Base-by-base conservation (phyloP, 2,329 filamentous ascomycete genomes). In the Botrytis byssoidea region DNA sequence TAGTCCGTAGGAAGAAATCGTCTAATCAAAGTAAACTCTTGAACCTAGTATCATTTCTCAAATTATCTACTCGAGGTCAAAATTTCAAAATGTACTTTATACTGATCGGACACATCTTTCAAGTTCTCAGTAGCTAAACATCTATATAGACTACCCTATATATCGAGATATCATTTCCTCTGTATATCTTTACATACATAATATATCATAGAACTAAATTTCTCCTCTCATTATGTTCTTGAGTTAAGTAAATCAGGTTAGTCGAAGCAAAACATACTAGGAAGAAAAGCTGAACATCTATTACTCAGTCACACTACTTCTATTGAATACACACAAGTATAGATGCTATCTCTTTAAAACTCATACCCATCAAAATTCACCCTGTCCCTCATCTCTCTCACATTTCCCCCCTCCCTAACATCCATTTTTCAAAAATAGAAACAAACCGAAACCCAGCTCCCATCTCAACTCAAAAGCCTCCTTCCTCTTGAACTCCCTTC, bases 81-180 rank as follows among this genome's bases (percentile, higher is more conserved):
- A 6, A 51, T n/a, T n/a, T 16, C 25, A 51, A n/a, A 14, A n/a
- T n/a, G 5, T 6, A n/a, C 1, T 0, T n/a, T n/a, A n/a, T n/a
- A n/a, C 25, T 51, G 12, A n/a, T n/a, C 4, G n/a, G 3, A 51
- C 2, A 9, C 3, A 6, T 46, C 7, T 22, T 22, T 12, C 12
- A n/a, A 25, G 25, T 14, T 51, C 10, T 51, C 6, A 25, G 25
- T 6, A 51, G 25, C 12, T n/a, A n/a, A 25, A 4, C 5, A 14
- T 51, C 4, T 1, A 14, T 14, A 14, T 51, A 14, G 25, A 1
- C 2, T n/a, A n/a, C 0, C 0, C 12, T n/a, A 51, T 51, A 14
- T 5, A 25, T 6, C 3, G 4, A n/a, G 1, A 51, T n/a, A 0
- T 14, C 1, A 0, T 51, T 12, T 7, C 25, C 14, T n/a, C 12